These are phyloP conservation scores for Aspergillus chevalieri DNA, from an alignment of 2,329 filamentous ascomycete genomes.

Conservation along the genomic window DNA sequence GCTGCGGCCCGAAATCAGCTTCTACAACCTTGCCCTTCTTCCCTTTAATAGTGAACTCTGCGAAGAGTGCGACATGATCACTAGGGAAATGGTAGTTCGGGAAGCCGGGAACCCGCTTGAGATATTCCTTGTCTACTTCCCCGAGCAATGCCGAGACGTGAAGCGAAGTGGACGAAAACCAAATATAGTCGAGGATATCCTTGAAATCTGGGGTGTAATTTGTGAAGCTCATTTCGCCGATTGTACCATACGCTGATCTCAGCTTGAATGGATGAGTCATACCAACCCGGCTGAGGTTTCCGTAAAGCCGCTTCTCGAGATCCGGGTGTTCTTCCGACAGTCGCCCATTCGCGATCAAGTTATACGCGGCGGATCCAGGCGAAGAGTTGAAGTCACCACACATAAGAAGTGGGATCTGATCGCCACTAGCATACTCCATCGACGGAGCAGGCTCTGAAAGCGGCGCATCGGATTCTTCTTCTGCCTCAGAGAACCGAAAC, in stretches of 20 bases:
- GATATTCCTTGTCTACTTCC: constrained; percentile 76
- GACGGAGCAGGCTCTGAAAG: constrained; percentile 65
- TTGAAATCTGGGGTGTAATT: constrained; percentile 95
- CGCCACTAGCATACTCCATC: constrained; percentile 76
- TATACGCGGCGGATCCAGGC: constrained; percentile 80
- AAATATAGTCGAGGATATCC: constrained; percentile 93
- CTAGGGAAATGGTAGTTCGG: constrained; percentile 92
- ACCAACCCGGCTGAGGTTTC: constrained; percentile 84
- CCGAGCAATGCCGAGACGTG: constrained; percentile 79
- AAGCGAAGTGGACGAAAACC: constrained; percentile 88
- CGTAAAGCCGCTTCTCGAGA: constrained; percentile 75
- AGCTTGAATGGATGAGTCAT: constrained; percentile 93
- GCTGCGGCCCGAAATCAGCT: constrained; percentile 54
- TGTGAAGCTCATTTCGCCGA: constrained; percentile 84
- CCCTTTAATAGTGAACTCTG: constrained; percentile 82
- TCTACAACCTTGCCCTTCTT: constrained; percentile 71
- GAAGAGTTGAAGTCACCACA: constrained; percentile 97
- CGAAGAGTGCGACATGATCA: constrained; percentile 84
- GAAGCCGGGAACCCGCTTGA: constrained; percentile 82
- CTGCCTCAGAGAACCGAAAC: constrained; percentile 47
- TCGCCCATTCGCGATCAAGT: constrained; percentile 74
- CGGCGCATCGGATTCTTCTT: constrained; percentile 39
- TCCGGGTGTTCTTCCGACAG: constrained; percentile 75
- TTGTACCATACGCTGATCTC: constrained; percentile 78
- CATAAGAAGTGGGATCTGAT: constrained; percentile 82